These are phyloP conservation scores for Citrus reticulata DNA, from an alignment of 345 rosid genomes.

Conservation along the genomic window DNA sequence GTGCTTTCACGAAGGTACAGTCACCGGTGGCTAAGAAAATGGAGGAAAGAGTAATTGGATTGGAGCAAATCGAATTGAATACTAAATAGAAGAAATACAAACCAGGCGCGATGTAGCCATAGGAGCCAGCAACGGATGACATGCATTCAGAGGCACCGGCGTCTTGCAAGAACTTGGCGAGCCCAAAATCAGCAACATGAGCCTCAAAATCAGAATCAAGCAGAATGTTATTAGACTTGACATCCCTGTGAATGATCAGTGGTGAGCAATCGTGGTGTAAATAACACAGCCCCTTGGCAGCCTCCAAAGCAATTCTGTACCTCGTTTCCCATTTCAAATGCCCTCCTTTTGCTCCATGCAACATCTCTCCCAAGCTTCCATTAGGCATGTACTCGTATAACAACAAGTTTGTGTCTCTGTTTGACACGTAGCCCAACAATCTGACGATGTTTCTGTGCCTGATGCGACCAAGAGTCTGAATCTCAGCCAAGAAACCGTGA, in stretches of 20 bases:
- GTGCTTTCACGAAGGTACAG: no score
- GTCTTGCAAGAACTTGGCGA: conserved; percentile 84
- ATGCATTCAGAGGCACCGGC: conserved; percentile 85
- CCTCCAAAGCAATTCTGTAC: conserved; percentile 63
- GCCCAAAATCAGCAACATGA: conserved; percentile 93
- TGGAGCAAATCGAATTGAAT: not conserved
- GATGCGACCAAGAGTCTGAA: conserved; percentile 78
- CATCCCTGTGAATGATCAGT: conserved; percentile 86
- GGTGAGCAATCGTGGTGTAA: conserved; percentile 95
- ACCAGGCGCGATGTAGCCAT: conserved; percentile 98
- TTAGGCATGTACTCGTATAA: conserved; percentile 85
- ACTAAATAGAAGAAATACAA: no score
- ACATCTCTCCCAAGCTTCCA: conserved; percentile 85
- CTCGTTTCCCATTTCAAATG: conserved; percentile 83
- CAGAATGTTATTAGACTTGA: conserved; percentile 82
- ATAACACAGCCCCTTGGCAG: conserved; percentile 84
- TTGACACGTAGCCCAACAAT: conserved; percentile 71
- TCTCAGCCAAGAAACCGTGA: conserved; percentile 92
- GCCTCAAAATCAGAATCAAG: conserved; percentile 80
- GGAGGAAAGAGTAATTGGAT: not conserved
- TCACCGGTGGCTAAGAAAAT: not conserved
- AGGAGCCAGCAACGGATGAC: conserved; percentile 88
- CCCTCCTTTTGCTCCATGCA: conserved; percentile 85
- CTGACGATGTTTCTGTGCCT: conserved; percentile 85
- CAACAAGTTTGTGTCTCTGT: conserved; percentile 79